A percentile compares a stretch with the other conserved stretches of the same genome.
phyloP scores from a whole-genome alignment of 352 stramenopile species.

The Hyaloperonospora brassicae region DNA sequence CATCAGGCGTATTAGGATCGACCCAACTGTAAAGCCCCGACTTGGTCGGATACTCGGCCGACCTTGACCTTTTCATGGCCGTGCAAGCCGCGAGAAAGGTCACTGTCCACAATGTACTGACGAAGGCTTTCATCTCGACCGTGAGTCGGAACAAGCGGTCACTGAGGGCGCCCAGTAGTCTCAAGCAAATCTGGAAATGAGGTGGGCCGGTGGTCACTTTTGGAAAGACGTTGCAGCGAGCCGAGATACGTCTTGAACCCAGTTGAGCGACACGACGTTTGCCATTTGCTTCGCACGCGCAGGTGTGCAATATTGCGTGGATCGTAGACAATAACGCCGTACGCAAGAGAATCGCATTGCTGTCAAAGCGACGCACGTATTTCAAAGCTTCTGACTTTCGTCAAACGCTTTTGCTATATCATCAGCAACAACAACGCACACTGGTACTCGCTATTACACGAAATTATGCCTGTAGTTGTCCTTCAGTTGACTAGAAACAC shows the following conservation, averaged over 20 bases:
- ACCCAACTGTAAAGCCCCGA: conserved; percentile 39
- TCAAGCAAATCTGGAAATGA: too few relatives aligned
- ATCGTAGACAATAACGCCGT: conserved; percentile 1
- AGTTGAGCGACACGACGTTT: conserved; percentile 1
- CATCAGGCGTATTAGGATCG: conserved; percentile 37
- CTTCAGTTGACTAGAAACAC: conserved; percentile 16
- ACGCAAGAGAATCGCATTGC: not conserved
- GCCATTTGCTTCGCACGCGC: conserved; percentile 18
- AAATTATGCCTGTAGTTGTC: conserved; percentile 53
- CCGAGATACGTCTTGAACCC: not conserved
- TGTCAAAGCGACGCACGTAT: too few relatives aligned
- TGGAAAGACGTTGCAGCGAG: not conserved
- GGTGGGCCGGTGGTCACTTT: too few relatives aligned
- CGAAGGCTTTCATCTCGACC: conserved; percentile 4
- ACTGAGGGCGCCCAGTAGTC: not conserved
- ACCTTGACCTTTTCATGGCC: conserved; percentile 12
- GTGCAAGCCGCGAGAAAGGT: not conserved
- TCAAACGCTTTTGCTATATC: too few relatives aligned
- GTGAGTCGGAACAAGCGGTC: not conserved
- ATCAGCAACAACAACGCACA: not conserved
- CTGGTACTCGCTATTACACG: conserved; percentile 19
- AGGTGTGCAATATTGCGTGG: conserved; percentile 13
- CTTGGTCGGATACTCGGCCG: conserved; percentile 29
- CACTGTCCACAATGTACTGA: conserved; percentile 1
- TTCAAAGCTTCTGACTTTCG: too few relatives aligned